Base-by-base conservation (phyloP, 2,329 filamentous ascomycete genomes). In the Stachybotrys chlorohalonatus region DNA sequence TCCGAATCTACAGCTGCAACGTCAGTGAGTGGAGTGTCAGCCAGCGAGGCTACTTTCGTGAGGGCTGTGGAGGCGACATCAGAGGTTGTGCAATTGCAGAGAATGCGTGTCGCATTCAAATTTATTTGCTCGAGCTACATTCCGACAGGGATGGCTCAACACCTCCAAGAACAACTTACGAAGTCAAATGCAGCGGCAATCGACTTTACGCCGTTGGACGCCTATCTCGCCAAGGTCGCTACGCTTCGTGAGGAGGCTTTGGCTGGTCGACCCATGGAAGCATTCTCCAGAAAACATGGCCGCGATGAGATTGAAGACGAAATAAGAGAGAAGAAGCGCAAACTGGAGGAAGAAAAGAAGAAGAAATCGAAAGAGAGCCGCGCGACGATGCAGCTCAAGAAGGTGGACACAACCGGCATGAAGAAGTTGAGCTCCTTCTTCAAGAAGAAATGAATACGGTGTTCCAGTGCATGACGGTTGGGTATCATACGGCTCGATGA, bases 351-450 rank as follows among this genome's bases (percentile, higher is more conserved):
- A 58, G 92, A 96, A 56, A 92, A 96, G 56, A 88, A 86, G 73
- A 86, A 83, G 69, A 92, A 95, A 73, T 83, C 81, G 3, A 77
- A 75, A 30, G 82, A 89, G 72, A 94, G 88, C 58, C 79, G 84
- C 31, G 92, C 84, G 0, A 83, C 96, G 1, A 86, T 85, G 66
- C 81, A 92, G 51, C 69, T 99, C 64, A 88, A 88, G 68, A 99
- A 97, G 74, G 93, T 92, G 51, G 89, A 97, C 71, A 92, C 87
- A 0, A 83, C 74, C 24, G 94, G 94, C 1, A 99, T 99, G 94
- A 94, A 89, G 80, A 99, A 97, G 76, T 82, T 99, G 81, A 96
- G 89, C 67, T 82, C 86, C 58, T 99, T 99, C 73, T 99, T 99
- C 70, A 84, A 84, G 57, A 95, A 93, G 73, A 82, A 81, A 58